Evolutionary conservation across 495 filamentous ascomycete genomes (phyloP).

Genomic region (Thozetella sp.): DNA sequence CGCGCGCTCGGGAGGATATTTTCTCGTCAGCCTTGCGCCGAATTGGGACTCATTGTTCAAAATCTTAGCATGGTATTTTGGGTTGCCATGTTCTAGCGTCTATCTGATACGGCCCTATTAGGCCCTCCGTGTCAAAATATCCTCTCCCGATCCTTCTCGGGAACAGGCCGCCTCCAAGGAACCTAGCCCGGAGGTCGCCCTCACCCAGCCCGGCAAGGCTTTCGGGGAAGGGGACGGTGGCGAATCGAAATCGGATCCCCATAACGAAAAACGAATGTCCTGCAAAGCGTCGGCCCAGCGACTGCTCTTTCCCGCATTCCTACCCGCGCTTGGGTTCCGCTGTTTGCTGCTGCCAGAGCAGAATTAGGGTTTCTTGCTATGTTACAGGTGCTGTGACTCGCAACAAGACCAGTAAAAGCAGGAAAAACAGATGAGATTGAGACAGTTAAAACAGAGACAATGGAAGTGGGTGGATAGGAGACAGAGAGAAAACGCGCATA

Average conservation of each 20-base stretch:
- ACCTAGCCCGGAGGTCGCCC: background rate
- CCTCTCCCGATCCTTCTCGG: background rate
- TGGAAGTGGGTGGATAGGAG: background rate
- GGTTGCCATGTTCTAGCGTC: background rate
- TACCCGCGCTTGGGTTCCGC: slow-evolving; percentile 2
- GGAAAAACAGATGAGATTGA: slow-evolving; percentile 8
- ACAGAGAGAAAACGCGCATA: slow-evolving; percentile 5
- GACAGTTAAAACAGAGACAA: slow-evolving; percentile 3
- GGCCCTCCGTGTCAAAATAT: background rate
- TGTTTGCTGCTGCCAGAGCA: slow-evolving; percentile 29
- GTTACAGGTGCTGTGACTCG: slow-evolving; percentile 1
- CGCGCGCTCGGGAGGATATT: background rate
- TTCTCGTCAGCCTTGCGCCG: background rate
- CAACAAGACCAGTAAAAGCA: slow-evolving; percentile 4
- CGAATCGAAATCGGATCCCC: background rate
- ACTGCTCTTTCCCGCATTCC: slow-evolving; percentile 15
- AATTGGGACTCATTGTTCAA: background rate
- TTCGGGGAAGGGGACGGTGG: background rate
- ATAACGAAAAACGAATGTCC: slow-evolving; percentile 9
- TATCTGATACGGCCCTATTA: background rate
- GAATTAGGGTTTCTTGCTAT: slow-evolving; percentile 1
- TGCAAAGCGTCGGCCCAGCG: slow-evolving; percentile 10
- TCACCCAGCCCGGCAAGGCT: slow-evolving; percentile 9
- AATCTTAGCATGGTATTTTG: background rate
- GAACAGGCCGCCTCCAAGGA: slow-evolving; percentile 4